Evolutionary conservation across 768 basidiomycete genomes (phyloP).

Genomic region (Termitomyces sp.): DNA sequence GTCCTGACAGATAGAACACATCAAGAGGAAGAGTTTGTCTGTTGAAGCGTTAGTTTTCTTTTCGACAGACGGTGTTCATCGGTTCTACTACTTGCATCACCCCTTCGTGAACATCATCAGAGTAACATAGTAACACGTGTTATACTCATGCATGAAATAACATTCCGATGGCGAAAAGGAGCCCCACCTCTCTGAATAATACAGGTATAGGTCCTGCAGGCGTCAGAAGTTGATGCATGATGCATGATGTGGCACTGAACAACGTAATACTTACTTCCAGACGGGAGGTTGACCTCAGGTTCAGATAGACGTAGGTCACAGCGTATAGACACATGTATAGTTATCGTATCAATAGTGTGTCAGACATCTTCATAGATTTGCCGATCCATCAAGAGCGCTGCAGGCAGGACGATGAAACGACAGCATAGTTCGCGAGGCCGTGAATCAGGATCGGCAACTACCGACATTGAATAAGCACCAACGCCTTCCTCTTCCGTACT

Average conservation of each 20-base stretch:
- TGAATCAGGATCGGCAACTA: conserved; percentile 12
- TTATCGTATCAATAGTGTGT: neutral
- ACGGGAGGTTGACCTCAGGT: neutral
- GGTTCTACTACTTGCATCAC: neutral
- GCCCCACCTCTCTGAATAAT: neutral
- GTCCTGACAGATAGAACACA: neutral
- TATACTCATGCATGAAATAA: neutral
- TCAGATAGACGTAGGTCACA: neutral
- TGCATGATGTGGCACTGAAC: neutral
- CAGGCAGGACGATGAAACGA: neutral
- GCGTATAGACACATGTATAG: neutral
- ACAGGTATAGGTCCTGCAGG: neutral
- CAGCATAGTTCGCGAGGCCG: neutral
- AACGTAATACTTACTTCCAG: neutral
- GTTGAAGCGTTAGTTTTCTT: neutral
- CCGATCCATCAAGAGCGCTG: neutral
- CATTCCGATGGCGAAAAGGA: conserved; percentile 5
- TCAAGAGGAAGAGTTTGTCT: neutral
- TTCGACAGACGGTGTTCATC: neutral
- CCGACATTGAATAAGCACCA: conserved; percentile 6
- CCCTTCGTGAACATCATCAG: neutral
- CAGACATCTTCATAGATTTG: neutral
- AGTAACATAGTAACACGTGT: conserved; percentile 6
- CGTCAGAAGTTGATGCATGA: no score
- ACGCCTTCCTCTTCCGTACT: neutral